Evolutionary conservation across 192 early-diverging fungal species (phyloP).

Genomic region (Diversispora eburnea): DNA sequence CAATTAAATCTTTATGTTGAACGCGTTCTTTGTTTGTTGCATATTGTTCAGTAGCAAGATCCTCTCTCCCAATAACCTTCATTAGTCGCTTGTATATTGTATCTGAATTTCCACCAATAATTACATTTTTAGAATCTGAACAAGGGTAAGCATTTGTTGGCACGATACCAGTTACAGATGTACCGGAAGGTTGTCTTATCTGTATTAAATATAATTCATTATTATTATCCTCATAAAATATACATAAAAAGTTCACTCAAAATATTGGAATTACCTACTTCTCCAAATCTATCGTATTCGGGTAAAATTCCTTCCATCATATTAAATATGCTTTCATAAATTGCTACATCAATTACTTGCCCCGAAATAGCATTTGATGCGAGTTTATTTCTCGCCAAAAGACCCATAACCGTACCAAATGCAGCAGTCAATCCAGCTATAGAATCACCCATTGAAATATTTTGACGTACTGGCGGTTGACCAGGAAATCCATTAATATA

Average conservation of each 20-base stretch:
- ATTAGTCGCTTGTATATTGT: conserved; percentile 48
- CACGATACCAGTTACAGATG: conserved; percentile 50
- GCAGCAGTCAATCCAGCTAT: conserved; percentile 49
- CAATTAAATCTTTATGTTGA: conserved; percentile 38
- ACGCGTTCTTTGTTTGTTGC: conserved; percentile 46
- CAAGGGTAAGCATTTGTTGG: conserved; percentile 48
- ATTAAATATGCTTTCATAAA: conserved; percentile 47
- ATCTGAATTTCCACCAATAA: conserved; percentile 53
- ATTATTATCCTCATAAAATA: not conserved
- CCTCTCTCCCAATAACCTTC: conserved; percentile 39
- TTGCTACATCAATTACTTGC: conserved; percentile 50
- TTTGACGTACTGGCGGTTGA: conserved; percentile 46
- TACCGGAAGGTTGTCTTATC: conserved; percentile 51
- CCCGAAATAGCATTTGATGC: conserved; percentile 28
- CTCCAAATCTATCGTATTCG: conserved; percentile 46
- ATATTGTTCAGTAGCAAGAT: conserved; percentile 43
- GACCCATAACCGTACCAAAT: conserved; percentile 38
- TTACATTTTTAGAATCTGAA: conserved; percentile 45
- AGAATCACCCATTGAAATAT: conserved; percentile 50
- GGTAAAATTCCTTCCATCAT: conserved; percentile 51
- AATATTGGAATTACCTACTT: conserved; percentile 23
- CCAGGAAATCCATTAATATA: conserved; percentile 43
- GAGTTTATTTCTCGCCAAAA: conserved; percentile 39
- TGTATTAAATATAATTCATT: not conserved
- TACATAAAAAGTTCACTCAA: not conserved